These are phyloP conservation scores for Pisolithus tinctorius DNA, from an alignment of 768 basidiomycete genomes.

Conservation along the genomic window DNA sequence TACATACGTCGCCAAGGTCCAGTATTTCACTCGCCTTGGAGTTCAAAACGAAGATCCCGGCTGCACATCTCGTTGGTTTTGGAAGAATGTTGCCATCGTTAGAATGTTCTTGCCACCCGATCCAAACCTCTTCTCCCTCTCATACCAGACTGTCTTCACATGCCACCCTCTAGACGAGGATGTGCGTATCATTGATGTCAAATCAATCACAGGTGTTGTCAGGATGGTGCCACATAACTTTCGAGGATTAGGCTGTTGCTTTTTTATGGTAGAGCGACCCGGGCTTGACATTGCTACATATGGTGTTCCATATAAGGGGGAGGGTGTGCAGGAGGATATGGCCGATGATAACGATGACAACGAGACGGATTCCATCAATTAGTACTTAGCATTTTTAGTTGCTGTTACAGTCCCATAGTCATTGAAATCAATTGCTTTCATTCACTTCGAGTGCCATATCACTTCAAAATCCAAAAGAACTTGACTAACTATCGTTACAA, in stretches of 20 bases:
- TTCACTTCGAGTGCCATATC: no score
- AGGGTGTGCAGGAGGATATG: not conserved
- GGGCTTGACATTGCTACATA: not conserved
- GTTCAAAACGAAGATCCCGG: slow-evolving; percentile 1
- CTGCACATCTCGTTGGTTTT: no score
- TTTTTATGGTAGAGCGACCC: not conserved
- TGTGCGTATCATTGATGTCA: not conserved
- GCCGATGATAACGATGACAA: not conserved
- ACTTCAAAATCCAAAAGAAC: not conserved
- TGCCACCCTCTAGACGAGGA: not conserved
- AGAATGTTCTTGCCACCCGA: not conserved
- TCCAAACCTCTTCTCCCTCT: not conserved
- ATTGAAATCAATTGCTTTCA: not conserved
- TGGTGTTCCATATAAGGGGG: not conserved
- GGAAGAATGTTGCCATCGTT: not conserved
- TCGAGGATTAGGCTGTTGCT: not conserved
- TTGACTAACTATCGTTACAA: not conserved
- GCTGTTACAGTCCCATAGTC: no score
- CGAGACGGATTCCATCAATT: not conserved
- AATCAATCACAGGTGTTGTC: not conserved
- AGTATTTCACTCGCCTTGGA: not conserved
- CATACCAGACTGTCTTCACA: not conserved
- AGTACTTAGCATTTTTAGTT: not conserved
- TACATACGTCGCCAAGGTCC: not conserved
- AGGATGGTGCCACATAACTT: not conserved